These are phyloP conservation scores for Furcasterigmium sp. DNA, from an alignment of 2,329 filamentous ascomycete species.

Conservation along the genomic window DNA sequence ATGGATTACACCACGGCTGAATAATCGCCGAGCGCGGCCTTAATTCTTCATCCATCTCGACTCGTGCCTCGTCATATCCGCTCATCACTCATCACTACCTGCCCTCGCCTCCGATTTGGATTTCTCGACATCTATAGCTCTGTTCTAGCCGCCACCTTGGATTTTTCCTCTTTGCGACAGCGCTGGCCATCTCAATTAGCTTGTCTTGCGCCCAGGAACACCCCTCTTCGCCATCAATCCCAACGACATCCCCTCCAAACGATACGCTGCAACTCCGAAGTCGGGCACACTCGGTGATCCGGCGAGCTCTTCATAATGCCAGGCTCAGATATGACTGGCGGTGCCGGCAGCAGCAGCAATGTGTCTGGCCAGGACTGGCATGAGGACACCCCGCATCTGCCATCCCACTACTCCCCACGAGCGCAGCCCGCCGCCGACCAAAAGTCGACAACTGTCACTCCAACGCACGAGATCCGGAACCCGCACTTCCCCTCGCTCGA, in stretches of 20 bases:
- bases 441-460: slow-evolving; percentile 12
- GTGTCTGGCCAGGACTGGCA: slow-evolving; percentile 17
- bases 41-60: neutral
- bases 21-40: slow-evolving; percentile 1
- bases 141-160: no score
- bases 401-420: slow-evolving; percentile 42
- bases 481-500: slow-evolving; percentile 10
- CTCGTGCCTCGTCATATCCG: neutral
- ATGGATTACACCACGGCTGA: slow-evolving; percentile 3
- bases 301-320: slow-evolving; percentile 9
- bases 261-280: neutral
- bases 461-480: slow-evolving; percentile 8
- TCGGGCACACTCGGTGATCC: neutral
- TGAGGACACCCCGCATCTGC: slow-evolving; percentile 29
- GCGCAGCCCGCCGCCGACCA: slow-evolving; percentile 20
- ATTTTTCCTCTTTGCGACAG: no score
- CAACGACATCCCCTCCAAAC: no score
- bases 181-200: no score
- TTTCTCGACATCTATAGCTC: no score
- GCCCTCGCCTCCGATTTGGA: no score
- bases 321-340: slow-evolving; percentile 17
- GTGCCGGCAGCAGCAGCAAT: slow-evolving; percentile 5
- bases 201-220: no score
- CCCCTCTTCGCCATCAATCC: no score
- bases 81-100: neutral